Evolutionary conservation across 345 rosid genomes (phyloP), one percentile per base, ranked within the genome.

Genomic region (Abelmoschus esculentus): DNA sequence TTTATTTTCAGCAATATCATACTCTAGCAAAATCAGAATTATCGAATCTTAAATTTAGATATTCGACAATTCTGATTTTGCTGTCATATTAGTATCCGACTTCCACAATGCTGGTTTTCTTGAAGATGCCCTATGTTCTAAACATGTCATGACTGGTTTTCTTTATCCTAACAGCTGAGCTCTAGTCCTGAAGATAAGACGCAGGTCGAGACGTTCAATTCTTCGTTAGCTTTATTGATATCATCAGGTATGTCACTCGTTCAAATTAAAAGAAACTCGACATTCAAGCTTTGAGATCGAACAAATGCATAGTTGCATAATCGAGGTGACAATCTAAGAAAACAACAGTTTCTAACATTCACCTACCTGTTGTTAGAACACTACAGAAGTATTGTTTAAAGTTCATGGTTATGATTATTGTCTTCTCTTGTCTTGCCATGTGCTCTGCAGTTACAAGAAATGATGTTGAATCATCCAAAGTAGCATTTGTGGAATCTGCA

Each of bases 401-500:
- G 14, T 50, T 22, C 26, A 22, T 22, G 26, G 55, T 46, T n/a
- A 66, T 76, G 19, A 69, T 17, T 8, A 54, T 44, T 44, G 2
- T 66, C 40, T 71, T 58, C 29, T 19, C 22, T 40, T 22, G 15
- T 67, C 29, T 38, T 47, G 36, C 13, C 67, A 38, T 65, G 84
- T 34, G 6, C 17, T 22, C 29, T 44, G 53, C 89, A 90, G 98
- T 90, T 72, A 77, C 70, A 7, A 67, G 79, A 82, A 90, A 84
- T 29, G 95, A 93, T 76, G 67, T 86, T 22, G 90, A 87, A 70
- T 87, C 93, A 77, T 89, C 97, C 46, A 93, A 90, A 79, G 60
- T 72, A 0, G 90, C 96, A 28, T 90, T 89, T 70, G 89, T 89
- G 57, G 79, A 86, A 54, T 89, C 97, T 19, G 97, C 98, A 61